Percentiles rank a stretch among this genome's conserved stretches.
Evolutionary conservation across 2,329 filamentous ascomycete species (phyloP).

Genomic region (Thelonectria discophora): DNA sequence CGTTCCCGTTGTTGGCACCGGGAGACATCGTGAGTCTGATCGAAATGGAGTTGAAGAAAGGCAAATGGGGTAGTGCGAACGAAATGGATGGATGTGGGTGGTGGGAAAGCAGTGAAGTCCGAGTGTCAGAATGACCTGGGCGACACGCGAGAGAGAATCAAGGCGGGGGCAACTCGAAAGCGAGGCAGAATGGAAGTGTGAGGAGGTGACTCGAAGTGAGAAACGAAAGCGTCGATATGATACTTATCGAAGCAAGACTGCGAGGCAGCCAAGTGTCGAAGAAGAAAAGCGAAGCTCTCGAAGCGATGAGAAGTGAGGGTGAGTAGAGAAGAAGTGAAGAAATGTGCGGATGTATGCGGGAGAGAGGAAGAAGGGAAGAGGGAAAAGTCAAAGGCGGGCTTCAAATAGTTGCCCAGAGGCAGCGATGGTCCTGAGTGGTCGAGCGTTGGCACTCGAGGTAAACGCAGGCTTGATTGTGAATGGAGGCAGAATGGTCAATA

Average conservation of each 20-base stretch:
- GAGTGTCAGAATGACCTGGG: too few relatives aligned
- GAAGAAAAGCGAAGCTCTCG: neutral
- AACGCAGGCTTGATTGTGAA: neutral
- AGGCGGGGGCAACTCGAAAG: too few relatives aligned
- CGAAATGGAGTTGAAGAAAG: too few relatives aligned
- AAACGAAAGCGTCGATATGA: neutral
- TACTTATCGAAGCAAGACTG: constrained; percentile 1
- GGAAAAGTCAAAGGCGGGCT: neutral
- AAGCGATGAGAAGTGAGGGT: too few relatives aligned
- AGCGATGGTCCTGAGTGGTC: neutral
- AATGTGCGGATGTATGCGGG: neutral
- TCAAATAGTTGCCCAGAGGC: neutral
- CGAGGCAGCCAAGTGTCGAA: neutral
- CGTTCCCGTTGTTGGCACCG: neutral
- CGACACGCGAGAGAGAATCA: too few relatives aligned
- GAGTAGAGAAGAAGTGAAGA: neutral
- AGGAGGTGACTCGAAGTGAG: neutral
- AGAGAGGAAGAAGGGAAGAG: neutral
- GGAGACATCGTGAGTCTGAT: neutral
- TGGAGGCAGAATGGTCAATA: neutral
- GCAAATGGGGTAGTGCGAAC: too few relatives aligned
- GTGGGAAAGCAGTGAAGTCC: too few relatives aligned
- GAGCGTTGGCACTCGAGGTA: neutral
- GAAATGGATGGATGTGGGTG: too few relatives aligned
- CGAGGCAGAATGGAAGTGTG: neutral